Base-by-base conservation (phyloP, 2,329 filamentous ascomycete genomes). In the Diaporthe humulicola region DNA sequence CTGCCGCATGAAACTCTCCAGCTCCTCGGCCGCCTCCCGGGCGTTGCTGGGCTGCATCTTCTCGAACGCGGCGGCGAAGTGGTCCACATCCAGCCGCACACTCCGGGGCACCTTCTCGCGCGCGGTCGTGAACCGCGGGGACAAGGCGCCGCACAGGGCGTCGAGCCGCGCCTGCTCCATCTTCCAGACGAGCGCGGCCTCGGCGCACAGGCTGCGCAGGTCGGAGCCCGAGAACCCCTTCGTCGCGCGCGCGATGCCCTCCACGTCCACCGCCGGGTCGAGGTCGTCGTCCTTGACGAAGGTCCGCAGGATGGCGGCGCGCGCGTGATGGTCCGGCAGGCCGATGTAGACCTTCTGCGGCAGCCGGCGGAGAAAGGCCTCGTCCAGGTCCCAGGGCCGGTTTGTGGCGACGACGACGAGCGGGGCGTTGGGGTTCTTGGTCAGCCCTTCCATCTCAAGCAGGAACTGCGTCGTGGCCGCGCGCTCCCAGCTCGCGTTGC, bases 11-110 rank as follows among this genome's bases (percentile, higher is more conserved):
- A 67, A 67, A 1, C 45, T 22, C 64, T 38, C 45, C 45, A 67
- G n/a, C 45, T 67, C 30, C 12, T 38, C 64, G n/a, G 45, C 22
- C 30, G 14, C 10, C 12, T 52, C 45, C 33, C 12, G 17, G 45
- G 64, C n/a, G 14, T 19, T 38, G 64, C 15, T 67, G 19, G 64
- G 64, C 45, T 28, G 45, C 64, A 67, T 67, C 30, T 28, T 67
- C 30, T 67, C 64, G 15, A 67, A 67, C 3, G 64, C 64, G 3
- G 64, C 45, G 22, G 64, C 22, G 64, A 67, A 67, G 64, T 67
- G 64, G 45, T 67, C 45, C 33, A 67, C 64, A 22, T 67, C 64
- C 14, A 67, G 64, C 22, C 64, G 64, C 64, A 67, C n/a, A 30
- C 64, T 52, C 45, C 28, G 52, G 30, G 64, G 64, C 10, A 3